phyloP scores from a whole-genome alignment of 1,284 basidiomycete genomes.

The Malassezia cuniculi region DNA sequence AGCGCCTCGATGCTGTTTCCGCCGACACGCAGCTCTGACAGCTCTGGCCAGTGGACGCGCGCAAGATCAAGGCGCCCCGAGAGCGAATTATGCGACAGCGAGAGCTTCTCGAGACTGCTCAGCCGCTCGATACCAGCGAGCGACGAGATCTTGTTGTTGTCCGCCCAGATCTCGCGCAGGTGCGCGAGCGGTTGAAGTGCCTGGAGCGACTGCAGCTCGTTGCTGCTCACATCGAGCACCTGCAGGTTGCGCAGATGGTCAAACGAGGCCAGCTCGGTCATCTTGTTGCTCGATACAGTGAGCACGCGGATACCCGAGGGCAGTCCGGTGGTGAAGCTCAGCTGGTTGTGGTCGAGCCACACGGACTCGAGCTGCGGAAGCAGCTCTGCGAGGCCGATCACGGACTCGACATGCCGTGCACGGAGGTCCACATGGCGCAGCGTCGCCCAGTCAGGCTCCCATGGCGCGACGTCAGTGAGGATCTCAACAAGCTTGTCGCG shows the following conservation, averaged over 20 bases:
- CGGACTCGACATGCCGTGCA: slow-evolving; percentile 67
- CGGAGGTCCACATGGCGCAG: slow-evolving; percentile 66
- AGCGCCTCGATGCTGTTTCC: slow-evolving; percentile 55
- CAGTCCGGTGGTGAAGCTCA: slow-evolving; percentile 36
- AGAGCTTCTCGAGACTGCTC: slow-evolving; percentile 59
- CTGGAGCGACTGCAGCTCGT: slow-evolving; percentile 61
- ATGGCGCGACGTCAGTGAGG: slow-evolving; percentile 88
- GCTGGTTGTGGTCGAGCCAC: slow-evolving; percentile 51
- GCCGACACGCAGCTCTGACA: slow-evolving; percentile 71
- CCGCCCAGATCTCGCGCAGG: slow-evolving; percentile 74
- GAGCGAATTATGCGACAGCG: slow-evolving; percentile 65
- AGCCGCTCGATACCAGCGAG: slow-evolving; percentile 63
- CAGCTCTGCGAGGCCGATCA: slow-evolving; percentile 84
- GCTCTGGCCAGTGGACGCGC: slow-evolving; percentile 25
- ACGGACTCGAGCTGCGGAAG: slow-evolving; percentile 69
- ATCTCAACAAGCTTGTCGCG: slow-evolving; percentile 79
- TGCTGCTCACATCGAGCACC: slow-evolving; percentile 76
- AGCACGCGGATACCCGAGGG: slow-evolving; percentile 26
- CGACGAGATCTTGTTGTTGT: slow-evolving; percentile 64
- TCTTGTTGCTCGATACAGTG: slow-evolving; percentile 45
- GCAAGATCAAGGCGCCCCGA: slow-evolving; percentile 51
- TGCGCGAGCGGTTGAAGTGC: slow-evolving; percentile 47
- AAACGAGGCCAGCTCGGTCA: slow-evolving; percentile 78
- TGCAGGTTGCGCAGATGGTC: slow-evolving; percentile 73
- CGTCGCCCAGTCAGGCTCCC: slow-evolving; percentile 85